Base-by-base conservation (phyloP, 176 grass and related monocot genomes). In the Phyllostachys edulis region DNA sequence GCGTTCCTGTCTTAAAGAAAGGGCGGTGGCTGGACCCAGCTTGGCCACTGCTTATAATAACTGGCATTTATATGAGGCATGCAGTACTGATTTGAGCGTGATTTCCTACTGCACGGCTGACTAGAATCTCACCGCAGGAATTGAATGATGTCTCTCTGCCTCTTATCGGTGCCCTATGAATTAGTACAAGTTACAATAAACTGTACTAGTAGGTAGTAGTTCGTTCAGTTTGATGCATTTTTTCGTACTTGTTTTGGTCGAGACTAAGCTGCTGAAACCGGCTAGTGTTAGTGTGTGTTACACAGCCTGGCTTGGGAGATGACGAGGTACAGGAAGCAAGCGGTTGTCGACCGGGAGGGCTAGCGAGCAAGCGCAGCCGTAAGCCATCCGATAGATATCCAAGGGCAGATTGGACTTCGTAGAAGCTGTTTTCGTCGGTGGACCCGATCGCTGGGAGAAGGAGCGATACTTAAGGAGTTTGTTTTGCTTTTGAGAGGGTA, bases 121-220 rank as follows among this genome's bases (percentile, higher is more conserved):
- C 7, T 0, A 34, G 11, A 1, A 56, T 47, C 26, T 78, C 73
- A 78, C 74, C 83, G 83, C 83, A 34, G 50, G 64, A 23, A 69
- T 78, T 70, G 63, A 78, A 85, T 69, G 61, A 9, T 2, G 17
- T 10, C 5, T 27, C 24, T 36, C 17, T 9, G 66, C 49, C 32
- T 15, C 14, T 51, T 80, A 23, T 26, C 32, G 6, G 14, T 39
- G 47, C 21, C 29, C 24, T 46, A 13, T 14, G 11, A 29, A 63
- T 15, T 29, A 63, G 11, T 63, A 12, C 60, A 13, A 29, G 59
- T 12, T 26, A 5, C 57, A 61, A 5, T 26, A 61, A 61, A 61
- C n/a, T 24, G 57, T 10, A 61, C 9, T 24, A 0, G 3, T 2
- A 0, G 10, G 1, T 2, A 4, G 21, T 60, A 26, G 21, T 23